These are phyloP conservation scores for Dendrobium officinale DNA, from an alignment of 106 monocot species.

Conservation along the genomic window DNA sequence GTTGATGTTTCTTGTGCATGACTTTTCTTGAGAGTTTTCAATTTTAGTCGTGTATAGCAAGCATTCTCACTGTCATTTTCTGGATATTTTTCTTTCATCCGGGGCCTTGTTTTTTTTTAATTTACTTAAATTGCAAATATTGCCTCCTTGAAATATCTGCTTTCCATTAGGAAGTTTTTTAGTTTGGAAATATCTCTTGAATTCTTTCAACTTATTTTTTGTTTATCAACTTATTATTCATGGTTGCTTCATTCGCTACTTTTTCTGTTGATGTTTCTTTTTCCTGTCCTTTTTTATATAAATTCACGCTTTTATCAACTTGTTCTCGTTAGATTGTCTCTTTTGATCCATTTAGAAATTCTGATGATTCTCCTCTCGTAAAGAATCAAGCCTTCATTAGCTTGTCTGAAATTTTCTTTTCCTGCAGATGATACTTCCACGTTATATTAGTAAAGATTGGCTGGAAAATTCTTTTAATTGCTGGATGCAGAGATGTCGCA, in stretches of 20 bases:
- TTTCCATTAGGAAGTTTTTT: neutral
- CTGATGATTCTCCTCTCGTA: neutral
- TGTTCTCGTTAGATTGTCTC: neutral
- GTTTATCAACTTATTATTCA: neutral
- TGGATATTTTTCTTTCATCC: neutral
- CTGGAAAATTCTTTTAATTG: constrained; percentile 41
- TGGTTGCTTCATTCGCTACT: neutral
- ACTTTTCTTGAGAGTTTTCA: too few species aligned
- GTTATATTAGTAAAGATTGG: constrained; percentile 58
- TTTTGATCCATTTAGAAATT: neutral
- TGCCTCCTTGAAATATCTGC: neutral
- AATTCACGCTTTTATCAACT: neutral
- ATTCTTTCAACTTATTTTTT: neutral
- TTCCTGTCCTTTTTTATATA: neutral
- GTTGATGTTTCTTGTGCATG: too few species aligned
- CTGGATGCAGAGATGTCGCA: constrained; percentile 59
- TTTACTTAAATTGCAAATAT: neutral
- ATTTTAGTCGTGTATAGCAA: neutral
- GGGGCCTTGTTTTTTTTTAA: neutral
- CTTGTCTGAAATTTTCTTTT: constrained; percentile 7
- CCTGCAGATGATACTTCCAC: constrained; percentile 84
- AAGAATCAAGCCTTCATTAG: neutral
- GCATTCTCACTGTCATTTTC: neutral
- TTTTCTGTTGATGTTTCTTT: neutral
- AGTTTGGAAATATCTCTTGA: neutral